phyloP scores from a whole-genome alignment of 371 early-diverging fungal genomes.

The Zychaea mexicana region DNA sequence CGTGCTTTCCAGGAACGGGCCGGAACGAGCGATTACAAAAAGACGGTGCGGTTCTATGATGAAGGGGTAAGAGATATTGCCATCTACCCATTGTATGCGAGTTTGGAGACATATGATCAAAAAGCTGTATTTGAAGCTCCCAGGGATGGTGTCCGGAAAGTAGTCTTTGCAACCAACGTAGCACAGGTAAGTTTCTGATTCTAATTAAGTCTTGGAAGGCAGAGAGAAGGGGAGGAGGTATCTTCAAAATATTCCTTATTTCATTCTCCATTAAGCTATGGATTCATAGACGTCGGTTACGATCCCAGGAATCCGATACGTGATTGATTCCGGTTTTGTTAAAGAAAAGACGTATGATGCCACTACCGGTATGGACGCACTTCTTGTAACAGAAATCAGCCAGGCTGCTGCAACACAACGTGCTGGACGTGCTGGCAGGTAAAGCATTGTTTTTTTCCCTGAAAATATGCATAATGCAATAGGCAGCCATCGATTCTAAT shows the following conservation, averaged over 20 bases:
- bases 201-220: no score
- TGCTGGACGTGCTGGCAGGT: constrained; percentile 98
- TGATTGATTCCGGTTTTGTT: constrained; percentile 93
- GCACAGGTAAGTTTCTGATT: constrained; percentile 84
- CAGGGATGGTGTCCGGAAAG: constrained; percentile 80
- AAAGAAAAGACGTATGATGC: constrained; percentile 88
- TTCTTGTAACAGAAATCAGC: constrained; percentile 75
- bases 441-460: no score
- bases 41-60: constrained; percentile 44
- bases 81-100: constrained; percentile 91
- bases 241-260: no score
- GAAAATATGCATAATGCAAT: no score
- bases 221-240: no score
- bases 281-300: constrained; percentile 66
- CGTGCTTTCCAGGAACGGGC: constrained; percentile 45
- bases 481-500: constrained; percentile 30
- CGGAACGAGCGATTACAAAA: constrained; percentile 30
- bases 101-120: constrained; percentile 88
- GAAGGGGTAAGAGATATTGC: constrained; percentile 49
- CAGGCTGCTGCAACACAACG: constrained; percentile 97
- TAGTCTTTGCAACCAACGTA: constrained; percentile 99
- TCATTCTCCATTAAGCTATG: constrained; percentile 49
- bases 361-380: constrained; percentile 84
- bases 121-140: constrained; percentile 91
- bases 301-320: constrained; percentile 89